These are phyloP conservation scores for Lichtheimia hyalospora DNA, from an alignment of 371 early-diverging fungal genomes.

Conservation along the genomic window DNA sequence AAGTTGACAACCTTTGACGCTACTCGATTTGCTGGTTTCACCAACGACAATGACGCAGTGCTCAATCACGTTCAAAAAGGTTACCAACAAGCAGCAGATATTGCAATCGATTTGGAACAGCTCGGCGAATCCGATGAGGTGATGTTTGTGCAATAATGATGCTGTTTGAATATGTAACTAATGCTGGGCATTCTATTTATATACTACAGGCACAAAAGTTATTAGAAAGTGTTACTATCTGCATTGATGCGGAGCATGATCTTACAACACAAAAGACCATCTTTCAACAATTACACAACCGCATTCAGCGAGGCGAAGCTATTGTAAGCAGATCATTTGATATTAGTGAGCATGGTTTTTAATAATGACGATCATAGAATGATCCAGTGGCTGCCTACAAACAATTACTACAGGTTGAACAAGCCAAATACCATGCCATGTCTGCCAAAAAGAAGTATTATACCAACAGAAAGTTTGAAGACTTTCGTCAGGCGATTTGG, in stretches of 20 bases:
- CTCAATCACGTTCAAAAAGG: not conserved
- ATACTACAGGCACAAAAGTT: not conserved
- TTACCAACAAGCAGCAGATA: not conserved
- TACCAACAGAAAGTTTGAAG: not conserved
- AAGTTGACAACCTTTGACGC: not conserved
- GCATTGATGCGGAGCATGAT: not conserved
- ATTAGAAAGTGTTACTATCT: not conserved
- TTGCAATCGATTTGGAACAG: not conserved
- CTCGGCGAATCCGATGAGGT: no score
- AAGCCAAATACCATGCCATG: not conserved
- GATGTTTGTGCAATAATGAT: no score
- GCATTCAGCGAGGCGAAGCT: not conserved
- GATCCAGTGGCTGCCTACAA: not conserved
- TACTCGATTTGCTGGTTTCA: not conserved
- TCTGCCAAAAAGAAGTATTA: slow-evolving; percentile 1
- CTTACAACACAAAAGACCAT: not conserved
- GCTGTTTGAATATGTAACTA: no score
- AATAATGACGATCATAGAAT: not conserved
- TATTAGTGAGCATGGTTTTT: not conserved
- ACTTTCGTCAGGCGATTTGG: not conserved
- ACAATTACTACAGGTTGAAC: not conserved
- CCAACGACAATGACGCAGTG: not conserved
- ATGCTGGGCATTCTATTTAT: no score
- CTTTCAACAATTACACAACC: not conserved
- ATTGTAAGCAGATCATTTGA: not conserved